These are phyloP conservation scores for Botrytis tulipae DNA, from an alignment of 2,329 filamentous ascomycete genomes.

Conservation along the genomic window DNA sequence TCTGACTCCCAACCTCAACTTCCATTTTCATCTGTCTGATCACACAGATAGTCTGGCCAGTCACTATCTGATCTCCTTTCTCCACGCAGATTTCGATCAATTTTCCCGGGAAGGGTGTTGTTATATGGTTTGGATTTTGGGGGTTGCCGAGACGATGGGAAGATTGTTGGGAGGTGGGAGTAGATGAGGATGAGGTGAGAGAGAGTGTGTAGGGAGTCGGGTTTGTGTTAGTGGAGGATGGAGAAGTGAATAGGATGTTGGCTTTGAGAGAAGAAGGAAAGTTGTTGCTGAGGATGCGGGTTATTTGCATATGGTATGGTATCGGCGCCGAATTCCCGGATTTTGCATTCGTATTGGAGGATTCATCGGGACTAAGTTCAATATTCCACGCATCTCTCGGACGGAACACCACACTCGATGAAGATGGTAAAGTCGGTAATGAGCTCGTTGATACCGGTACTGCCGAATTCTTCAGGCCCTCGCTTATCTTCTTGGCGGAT, in stretches of 20 bases:
- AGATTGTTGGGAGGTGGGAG: slow-evolving; percentile 44
- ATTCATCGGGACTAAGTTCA: slow-evolving; percentile 42
- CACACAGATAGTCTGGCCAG: not conserved
- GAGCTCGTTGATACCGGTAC: slow-evolving; percentile 35
- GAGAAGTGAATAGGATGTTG: slow-evolving; percentile 59
- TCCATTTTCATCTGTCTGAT: slow-evolving; percentile 16
- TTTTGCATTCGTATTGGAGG: not conserved
- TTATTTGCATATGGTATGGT: slow-evolving; percentile 53
- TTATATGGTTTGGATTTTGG: not conserved
- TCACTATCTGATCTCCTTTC: not conserved
- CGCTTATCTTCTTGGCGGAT: slow-evolving; percentile 37
- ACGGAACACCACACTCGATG: slow-evolving; percentile 49
- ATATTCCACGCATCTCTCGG: slow-evolving; percentile 60
- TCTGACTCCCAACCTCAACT: not conserved
- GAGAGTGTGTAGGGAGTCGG: slow-evolving; percentile 46
- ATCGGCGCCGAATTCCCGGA: slow-evolving; percentile 29
- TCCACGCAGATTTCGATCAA: not conserved
- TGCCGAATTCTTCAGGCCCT: slow-evolving; percentile 24
- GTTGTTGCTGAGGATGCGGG: slow-evolving; percentile 44
- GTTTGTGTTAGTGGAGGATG: slow-evolving; percentile 51
- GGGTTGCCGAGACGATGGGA: not conserved
- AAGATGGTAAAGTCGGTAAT: slow-evolving; percentile 33
- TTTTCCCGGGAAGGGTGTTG: slow-evolving; percentile 4
- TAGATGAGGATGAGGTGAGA: slow-evolving; percentile 40
- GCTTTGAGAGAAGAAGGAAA: slow-evolving; percentile 26